Percentiles rank a stretch among this genome's conserved stretches.
Conservation (phyloP, 169 alveolate species). For the Plasmodium berghei region DNA sequence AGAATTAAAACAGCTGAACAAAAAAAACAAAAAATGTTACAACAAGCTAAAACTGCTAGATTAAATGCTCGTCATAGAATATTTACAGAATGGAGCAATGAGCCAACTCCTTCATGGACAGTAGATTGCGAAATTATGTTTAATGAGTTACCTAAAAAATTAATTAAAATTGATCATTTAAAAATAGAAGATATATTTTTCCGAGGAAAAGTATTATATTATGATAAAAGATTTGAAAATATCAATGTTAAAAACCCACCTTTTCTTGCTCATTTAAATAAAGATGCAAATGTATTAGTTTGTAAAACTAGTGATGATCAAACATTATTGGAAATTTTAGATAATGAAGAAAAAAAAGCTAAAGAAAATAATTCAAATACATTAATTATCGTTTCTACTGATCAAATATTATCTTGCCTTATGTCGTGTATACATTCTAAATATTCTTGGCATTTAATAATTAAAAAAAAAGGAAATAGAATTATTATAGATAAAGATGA, state of each 20-base stretch:
- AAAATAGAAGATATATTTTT: constrained; percentile 88
- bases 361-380: constrained; percentile 10
- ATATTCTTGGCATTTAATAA: constrained; percentile 92
- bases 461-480: constrained; percentile 90
- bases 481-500: constrained; percentile 91
- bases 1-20: constrained; percentile 85
- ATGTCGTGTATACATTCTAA: constrained; percentile 93
- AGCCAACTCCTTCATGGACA: constrained; percentile 92
- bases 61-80: constrained; percentile 90
- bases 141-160: constrained; percentile 88
- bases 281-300: constrained; percentile 47
- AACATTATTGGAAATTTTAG: constrained; percentile 42
- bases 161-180: constrained; percentile 81
- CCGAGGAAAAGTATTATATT: constrained; percentile 90
- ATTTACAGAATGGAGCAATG: constrained; percentile 93
- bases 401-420: constrained; percentile 90
- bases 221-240: constrained; percentile 89
- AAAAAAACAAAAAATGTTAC: constrained; percentile 81
- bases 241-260: constrained; percentile 87
- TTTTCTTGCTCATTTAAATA: constrained; percentile 44
- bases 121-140: constrained; percentile 91
- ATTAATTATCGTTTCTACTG: constrained; percentile 90
- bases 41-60: constrained; percentile 86
- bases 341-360: constrained; percentile 30
- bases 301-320: constrained; percentile 61